A percentile compares a stretch with the other conserved stretches of the same genome.
These are phyloP conservation scores for Pseudocercospora fijiensis DNA, from an alignment of 2,329 filamentous ascomycete species.

Conservation along the genomic window DNA sequence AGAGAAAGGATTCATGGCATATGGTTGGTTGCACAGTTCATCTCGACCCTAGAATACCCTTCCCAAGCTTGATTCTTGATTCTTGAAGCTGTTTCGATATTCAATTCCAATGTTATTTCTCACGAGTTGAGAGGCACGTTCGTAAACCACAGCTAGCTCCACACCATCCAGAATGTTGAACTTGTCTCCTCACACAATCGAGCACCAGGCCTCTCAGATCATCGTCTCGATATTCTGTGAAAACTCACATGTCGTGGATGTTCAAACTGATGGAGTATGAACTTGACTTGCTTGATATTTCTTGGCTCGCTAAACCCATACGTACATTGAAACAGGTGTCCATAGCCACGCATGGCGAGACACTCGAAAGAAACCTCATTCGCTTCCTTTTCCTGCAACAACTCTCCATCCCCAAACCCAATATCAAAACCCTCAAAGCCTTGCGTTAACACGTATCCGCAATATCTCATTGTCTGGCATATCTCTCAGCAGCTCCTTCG, in stretches of 20 bases:
- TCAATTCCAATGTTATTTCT: background rate
- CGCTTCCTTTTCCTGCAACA: too few relatives aligned
- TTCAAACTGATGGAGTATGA: background rate
- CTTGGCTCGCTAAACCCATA: background rate
- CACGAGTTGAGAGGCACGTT: background rate
- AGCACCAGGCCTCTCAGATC: background rate
- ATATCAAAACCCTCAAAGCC: too few relatives aligned
- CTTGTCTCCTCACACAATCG: background rate
- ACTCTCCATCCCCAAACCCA: too few relatives aligned
- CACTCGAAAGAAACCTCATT: background rate
- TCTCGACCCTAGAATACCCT: background rate
- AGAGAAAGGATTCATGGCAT: background rate
- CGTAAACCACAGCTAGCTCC: background rate
- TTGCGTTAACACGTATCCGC: too few relatives aligned
- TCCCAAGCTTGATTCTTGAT: too few relatives aligned
- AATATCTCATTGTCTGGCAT: too few relatives aligned
- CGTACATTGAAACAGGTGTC: background rate
- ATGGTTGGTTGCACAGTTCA: background rate
- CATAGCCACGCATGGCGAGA: background rate
- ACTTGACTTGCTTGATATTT: background rate
- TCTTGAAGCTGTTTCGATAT: background rate
- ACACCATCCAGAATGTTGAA: background rate
- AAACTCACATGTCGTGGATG: background rate
- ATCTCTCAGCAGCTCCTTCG: too few relatives aligned
- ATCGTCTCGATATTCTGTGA: background rate